Evolutionary conservation across 805 yeast species (phyloP).

Genomic region (Sugiyamaella valdiviana): DNA sequence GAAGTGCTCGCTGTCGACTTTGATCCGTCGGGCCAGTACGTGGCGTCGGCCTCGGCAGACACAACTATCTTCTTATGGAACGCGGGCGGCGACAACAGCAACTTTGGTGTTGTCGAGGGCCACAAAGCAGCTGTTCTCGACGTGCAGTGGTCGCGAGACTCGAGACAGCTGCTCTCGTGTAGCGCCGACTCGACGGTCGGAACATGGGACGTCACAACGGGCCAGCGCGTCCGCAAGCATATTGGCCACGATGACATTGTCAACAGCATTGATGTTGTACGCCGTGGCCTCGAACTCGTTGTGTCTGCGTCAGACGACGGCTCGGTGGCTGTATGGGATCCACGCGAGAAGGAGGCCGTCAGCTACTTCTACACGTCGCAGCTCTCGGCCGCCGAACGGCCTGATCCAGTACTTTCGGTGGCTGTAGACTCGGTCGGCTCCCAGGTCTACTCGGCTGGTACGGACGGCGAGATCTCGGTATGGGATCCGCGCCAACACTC

Average conservation of each 20-base stretch:
- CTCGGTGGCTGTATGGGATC: slow-evolving; percentile 55
- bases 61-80: slow-evolving; percentile 38
- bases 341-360: slow-evolving; percentile 44
- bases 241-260: slow-evolving; percentile 48
- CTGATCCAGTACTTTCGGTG: slow-evolving; percentile 56
- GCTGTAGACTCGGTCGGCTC: slow-evolving; percentile 37
- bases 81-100: slow-evolving; percentile 34
- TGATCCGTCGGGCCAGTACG: slow-evolving; percentile 41
- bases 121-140: slow-evolving; percentile 64
- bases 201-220: slow-evolving; percentile 56
- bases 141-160: slow-evolving; percentile 49
- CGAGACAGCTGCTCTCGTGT: slow-evolving; percentile 38
- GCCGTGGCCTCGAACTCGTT: slow-evolving; percentile 30
- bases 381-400: slow-evolving; percentile 12
- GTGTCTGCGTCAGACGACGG: slow-evolving; percentile 69
- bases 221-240: slow-evolving; percentile 48
- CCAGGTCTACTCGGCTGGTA: slow-evolving; percentile 53
- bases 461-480: slow-evolving; percentile 57
- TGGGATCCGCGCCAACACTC: slow-evolving; percentile 49
- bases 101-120: slow-evolving; percentile 45
- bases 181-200: slow-evolving; percentile 60
- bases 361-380: slow-evolving; percentile 30
- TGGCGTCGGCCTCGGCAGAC: slow-evolving; percentile 64
- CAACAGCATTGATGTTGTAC: slow-evolving; percentile 44
- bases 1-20: slow-evolving; percentile 50